These are phyloP conservation scores for Aspergillus incahuasiensis DNA, from an alignment of 495 filamentous ascomycete genomes.

Conservation along the genomic window DNA sequence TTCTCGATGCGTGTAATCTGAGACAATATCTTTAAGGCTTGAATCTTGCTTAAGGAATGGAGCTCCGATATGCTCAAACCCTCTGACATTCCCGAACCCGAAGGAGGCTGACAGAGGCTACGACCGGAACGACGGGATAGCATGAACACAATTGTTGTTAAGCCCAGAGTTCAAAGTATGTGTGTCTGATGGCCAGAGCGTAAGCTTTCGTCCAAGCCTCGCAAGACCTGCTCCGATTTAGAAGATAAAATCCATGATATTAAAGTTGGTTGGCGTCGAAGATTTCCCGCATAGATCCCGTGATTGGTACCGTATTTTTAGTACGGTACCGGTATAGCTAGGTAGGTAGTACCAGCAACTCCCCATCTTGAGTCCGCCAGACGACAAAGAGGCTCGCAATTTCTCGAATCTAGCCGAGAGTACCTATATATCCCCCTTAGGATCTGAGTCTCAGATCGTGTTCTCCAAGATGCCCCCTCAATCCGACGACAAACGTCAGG, in stretches of 20 bases:
- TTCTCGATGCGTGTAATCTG: slow-evolving; percentile 49
- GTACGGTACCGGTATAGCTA: neutral
- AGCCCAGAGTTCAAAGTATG: neutral
- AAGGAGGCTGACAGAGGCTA: slow-evolving; percentile 10
- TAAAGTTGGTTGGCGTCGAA: neutral
- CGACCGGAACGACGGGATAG: slow-evolving; percentile 7
- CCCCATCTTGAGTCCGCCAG: neutral
- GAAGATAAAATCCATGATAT: too few species aligned
- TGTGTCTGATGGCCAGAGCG: neutral
- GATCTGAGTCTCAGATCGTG: neutral
- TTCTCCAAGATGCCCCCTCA: slow-evolving; percentile 33
- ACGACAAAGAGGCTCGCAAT: neutral
- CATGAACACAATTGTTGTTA: neutral
- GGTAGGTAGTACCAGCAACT: too few species aligned
- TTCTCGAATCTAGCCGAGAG: neutral
- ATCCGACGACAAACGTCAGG: slow-evolving; percentile 69
- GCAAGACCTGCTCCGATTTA: too few species aligned
- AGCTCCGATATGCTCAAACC: slow-evolving; percentile 37
- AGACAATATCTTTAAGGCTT: slow-evolving; percentile 38
- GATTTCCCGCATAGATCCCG: neutral
- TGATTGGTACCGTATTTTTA: neutral
- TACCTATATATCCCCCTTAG: neutral
- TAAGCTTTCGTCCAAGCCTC: too few species aligned
- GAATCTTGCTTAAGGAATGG: slow-evolving; percentile 37
- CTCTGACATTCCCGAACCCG: slow-evolving; percentile 28